Percentiles rank a stretch among this genome's conserved stretches.
Conservation (phyloP, 805 yeast genomes). For the Hanseniaspora pseudoguilliermondii region DNA sequence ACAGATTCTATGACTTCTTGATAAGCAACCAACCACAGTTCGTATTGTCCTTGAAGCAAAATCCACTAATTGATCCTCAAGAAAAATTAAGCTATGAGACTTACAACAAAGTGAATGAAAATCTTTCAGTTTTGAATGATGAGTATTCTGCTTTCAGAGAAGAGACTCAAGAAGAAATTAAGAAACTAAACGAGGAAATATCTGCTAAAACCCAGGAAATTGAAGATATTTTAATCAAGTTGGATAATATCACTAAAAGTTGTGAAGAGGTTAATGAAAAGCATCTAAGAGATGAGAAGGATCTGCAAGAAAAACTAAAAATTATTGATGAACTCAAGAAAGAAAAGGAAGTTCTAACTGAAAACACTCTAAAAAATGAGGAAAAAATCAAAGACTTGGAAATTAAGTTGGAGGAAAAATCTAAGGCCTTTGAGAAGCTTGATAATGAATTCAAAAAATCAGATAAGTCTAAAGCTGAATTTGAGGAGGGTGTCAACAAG, state of each 20-base stretch:
- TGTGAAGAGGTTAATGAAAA: slow-evolving; percentile 17
- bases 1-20: slow-evolving; percentile 48
- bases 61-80: slow-evolving; percentile 62
- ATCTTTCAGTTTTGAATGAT: slow-evolving; percentile 26
- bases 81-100: slow-evolving; percentile 49
- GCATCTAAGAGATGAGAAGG: slow-evolving; percentile 16
- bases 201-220: slow-evolving; percentile 14
- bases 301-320: not conserved
- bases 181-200: slow-evolving; percentile 17
- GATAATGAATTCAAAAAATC: slow-evolving; percentile 22
- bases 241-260: slow-evolving; percentile 14
- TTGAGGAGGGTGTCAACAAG: slow-evolving; percentile 80
- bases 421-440: slow-evolving; percentile 18
- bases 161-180: slow-evolving; percentile 19
- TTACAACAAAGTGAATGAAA: slow-evolving; percentile 31
- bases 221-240: slow-evolving; percentile 12
- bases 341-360: slow-evolving; percentile 19
- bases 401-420: slow-evolving; percentile 14
- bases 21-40: slow-evolving; percentile 61
- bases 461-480: slow-evolving; percentile 38
- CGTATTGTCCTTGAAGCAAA: slow-evolving; percentile 55
- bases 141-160: slow-evolving; percentile 25
- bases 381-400: slow-evolving; percentile 27
- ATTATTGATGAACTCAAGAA: slow-evolving; percentile 18
- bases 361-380: slow-evolving; percentile 26